Percentiles rank a stretch among this genome's conserved stretches.
phyloP scores from a whole-genome alignment of 1,139 yeast species.

The Magnusiomyces magnusii region DNA sequence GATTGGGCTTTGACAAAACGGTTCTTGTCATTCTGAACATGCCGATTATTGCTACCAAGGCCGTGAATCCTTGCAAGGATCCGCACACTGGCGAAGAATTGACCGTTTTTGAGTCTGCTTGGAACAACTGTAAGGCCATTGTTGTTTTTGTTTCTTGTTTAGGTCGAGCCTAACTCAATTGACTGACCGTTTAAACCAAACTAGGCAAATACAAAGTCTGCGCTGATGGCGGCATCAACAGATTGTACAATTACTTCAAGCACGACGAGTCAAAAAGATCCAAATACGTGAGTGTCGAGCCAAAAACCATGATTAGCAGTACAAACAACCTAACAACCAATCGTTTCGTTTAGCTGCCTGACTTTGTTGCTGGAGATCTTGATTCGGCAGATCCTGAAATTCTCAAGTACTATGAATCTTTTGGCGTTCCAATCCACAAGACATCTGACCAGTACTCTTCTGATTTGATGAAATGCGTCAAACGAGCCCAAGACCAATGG shows the following conservation, averaged over 20 bases:
- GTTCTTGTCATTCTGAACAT: constrained; percentile 53
- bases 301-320: no score
- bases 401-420: constrained; percentile 40
- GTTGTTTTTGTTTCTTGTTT: neutral
- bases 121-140: constrained; percentile 44
- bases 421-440: constrained; percentile 45
- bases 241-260: constrained; percentile 44
- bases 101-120: constrained; percentile 41
- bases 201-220: constrained; percentile 40
- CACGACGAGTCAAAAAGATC: constrained; percentile 29
- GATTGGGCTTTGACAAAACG: constrained; percentile 9
- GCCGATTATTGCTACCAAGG: constrained; percentile 28
- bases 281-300: constrained; percentile 22
- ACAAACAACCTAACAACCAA: no score
- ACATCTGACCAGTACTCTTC: constrained; percentile 71
- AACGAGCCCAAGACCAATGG: constrained; percentile 35
- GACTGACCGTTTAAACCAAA: constrained; percentile 22
- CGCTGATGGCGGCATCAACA: constrained; percentile 93
- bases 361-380: constrained; percentile 75
- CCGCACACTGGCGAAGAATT: constrained; percentile 11
- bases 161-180: constrained; percentile 14
- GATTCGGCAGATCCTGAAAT: constrained; percentile 60
- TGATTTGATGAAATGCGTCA: constrained; percentile 66
- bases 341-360: constrained; percentile 57
- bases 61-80: constrained; percentile 13